phyloP scores from a whole-genome alignment of 73 alveolate species.

The Breviolum minutum region DNA sequence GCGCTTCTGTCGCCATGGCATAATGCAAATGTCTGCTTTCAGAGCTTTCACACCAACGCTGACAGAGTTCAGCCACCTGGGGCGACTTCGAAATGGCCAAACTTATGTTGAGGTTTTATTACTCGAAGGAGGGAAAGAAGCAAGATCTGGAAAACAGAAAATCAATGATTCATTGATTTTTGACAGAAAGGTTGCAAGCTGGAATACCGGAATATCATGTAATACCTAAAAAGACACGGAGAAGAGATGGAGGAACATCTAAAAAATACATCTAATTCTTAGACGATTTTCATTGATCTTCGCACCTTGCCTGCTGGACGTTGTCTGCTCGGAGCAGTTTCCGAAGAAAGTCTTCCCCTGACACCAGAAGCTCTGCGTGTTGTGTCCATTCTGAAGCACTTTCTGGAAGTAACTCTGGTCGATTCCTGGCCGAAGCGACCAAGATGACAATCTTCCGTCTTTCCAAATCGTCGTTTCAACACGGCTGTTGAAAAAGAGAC shows the following conservation, averaged over 20 bases:
- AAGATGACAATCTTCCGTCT: not conserved
- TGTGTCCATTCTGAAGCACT: not conserved
- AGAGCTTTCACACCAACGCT: not conserved
- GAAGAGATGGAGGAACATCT: too few species aligned
- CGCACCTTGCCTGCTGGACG: not conserved
- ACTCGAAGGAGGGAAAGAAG: too few species aligned
- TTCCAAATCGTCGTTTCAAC: too few species aligned
- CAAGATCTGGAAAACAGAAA: too few species aligned
- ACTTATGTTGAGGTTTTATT: too few species aligned
- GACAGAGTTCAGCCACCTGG: slow-evolving; percentile 29
- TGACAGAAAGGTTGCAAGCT: too few species aligned
- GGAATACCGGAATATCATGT: too few species aligned
- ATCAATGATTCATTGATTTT: too few species aligned
- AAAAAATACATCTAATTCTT: not conserved
- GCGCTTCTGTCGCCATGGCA: slow-evolving; percentile 38
- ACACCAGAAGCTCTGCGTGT: slow-evolving; percentile 7
- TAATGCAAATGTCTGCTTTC: not conserved
- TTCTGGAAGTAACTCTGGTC: not conserved
- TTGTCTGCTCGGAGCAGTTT: not conserved
- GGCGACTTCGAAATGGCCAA: not conserved
- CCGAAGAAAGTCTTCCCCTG: slow-evolving; percentile 30
- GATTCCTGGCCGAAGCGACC: not conserved
- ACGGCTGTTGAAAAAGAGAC: not conserved
- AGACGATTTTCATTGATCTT: not conserved
- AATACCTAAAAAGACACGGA: too few species aligned